Percentiles rank a stretch among this genome's conserved stretches.
These are phyloP conservation scores for Rhizomucor miehei DNA, from an alignment of 371 early-diverging fungal genomes.

Conservation along the genomic window DNA sequence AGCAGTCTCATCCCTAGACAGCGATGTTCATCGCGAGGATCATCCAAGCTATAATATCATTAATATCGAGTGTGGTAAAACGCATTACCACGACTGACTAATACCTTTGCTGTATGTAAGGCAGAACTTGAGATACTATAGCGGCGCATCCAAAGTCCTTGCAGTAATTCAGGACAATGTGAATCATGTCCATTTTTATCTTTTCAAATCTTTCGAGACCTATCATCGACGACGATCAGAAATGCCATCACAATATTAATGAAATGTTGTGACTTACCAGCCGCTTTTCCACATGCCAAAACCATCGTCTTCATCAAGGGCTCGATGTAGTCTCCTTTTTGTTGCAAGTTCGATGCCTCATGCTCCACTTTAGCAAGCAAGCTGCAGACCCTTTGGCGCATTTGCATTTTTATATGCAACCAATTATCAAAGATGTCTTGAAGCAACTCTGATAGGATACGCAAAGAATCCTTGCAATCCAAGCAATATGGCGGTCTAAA, in stretches of 20 bases:
- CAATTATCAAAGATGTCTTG: conserved; percentile 21
- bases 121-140: conserved; percentile 15
- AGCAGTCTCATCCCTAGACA: conserved; percentile 22
- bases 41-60: conserved; percentile 19
- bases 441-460: conserved; percentile 3
- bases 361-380: conserved; percentile 4
- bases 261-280: conserved; percentile 10
- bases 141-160: conserved; percentile 24
- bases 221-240: conserved; percentile 6
- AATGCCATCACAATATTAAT: neutral
- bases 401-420: conserved; percentile 14
- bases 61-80: neutral
- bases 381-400: conserved; percentile 14
- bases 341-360: neutral
- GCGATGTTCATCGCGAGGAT: conserved; percentile 16
- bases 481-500: conserved; percentile 6
- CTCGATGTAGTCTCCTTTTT: no score
- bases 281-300: conserved; percentile 4
- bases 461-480: conserved; percentile 1
- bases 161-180: conserved; percentile 18
- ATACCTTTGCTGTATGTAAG: conserved; percentile 24
- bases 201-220: conserved; percentile 23
- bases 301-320: no score
- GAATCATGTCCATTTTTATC: conserved; percentile 19
- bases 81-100: neutral